Percentiles rank a stretch among this genome's conserved stretches.
Conservation (phyloP, 305 asterid species). For the Ajuga reptans region DNA sequence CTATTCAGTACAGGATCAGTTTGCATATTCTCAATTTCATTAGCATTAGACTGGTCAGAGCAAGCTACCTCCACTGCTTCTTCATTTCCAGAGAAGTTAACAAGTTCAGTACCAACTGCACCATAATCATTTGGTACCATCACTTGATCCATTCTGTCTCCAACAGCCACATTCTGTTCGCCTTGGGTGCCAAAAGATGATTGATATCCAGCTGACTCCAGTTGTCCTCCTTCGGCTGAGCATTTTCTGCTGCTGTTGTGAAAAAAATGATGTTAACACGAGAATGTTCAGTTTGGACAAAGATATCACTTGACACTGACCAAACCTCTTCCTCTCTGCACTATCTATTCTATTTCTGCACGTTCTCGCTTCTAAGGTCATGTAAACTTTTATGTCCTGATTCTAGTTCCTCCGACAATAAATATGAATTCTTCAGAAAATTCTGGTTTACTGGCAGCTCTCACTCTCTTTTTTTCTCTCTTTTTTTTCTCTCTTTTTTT, state of each 20-base stretch:
- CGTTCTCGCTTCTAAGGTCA: slow-evolving; percentile 27
- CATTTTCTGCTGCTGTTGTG: slow-evolving; percentile 23
- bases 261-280: slow-evolving; percentile 30
- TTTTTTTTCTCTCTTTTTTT: no score
- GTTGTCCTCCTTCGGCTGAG: slow-evolving; percentile 31
- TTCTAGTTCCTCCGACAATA: slow-evolving; percentile 30
- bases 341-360: slow-evolving; percentile 28
- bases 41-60: slow-evolving; percentile 35
- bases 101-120: slow-evolving; percentile 26
- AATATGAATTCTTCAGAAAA: background rate
- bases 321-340: slow-evolving; percentile 26
- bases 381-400: slow-evolving; percentile 21
- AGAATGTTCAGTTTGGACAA: slow-evolving; percentile 30
- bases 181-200: slow-evolving; percentile 30
- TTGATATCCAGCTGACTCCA: slow-evolving; percentile 23
- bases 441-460: no score
- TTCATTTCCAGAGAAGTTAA: slow-evolving; percentile 28
- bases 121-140: slow-evolving; percentile 23
- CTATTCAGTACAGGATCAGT: slow-evolving; percentile 53
- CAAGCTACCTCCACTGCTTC: slow-evolving; percentile 31
- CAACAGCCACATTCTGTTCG: slow-evolving; percentile 24
- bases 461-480: no score
- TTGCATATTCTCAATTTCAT: slow-evolving; percentile 41
- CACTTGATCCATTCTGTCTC: slow-evolving; percentile 27
- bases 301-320: slow-evolving; percentile 26